Conservation (phyloP, 1,284 basidiomycete genomes). For the Athelia psychrophila region DNA sequence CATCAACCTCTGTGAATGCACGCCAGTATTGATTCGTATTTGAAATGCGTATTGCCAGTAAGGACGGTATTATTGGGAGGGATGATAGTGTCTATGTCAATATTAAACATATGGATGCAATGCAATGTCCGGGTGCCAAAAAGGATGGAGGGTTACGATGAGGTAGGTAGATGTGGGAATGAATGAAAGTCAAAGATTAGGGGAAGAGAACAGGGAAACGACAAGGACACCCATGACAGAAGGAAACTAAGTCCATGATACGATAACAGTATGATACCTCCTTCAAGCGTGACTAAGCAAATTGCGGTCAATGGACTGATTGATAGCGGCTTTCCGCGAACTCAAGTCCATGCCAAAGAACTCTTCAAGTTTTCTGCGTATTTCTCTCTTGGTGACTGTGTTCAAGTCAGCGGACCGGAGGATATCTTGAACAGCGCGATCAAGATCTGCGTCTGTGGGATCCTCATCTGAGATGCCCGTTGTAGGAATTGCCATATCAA, state of each 20-base stretch:
- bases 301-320: slow-evolving; percentile 66
- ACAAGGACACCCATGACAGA: not conserved
- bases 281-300: slow-evolving; percentile 33
- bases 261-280: slow-evolving; percentile 2
- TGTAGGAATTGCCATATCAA: slow-evolving; percentile 62
- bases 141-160: not conserved
- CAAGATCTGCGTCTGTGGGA: slow-evolving; percentile 70
- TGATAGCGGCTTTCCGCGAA: slow-evolving; percentile 64
- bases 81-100: slow-evolving; percentile 3
- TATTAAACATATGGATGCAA: slow-evolving; percentile 6
- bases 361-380: slow-evolving; percentile 79
- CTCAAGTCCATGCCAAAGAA: slow-evolving; percentile 74
- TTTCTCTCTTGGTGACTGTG: slow-evolving; percentile 85
- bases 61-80: not conserved
- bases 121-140: slow-evolving; percentile 2
- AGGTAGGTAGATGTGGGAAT: slow-evolving; percentile 2
- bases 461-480: slow-evolving; percentile 52
- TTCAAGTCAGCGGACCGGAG: slow-evolving; percentile 80
- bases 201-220: not conserved
- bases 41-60: not conserved
- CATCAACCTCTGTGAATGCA: no score
- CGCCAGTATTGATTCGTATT: no score
- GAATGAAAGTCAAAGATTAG: not conserved
- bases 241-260: slow-evolving; percentile 1
- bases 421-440: slow-evolving; percentile 68